Conservation (phyloP, 1,139 yeast species). For the Nakaseomyces uthaithaninus region DNA sequence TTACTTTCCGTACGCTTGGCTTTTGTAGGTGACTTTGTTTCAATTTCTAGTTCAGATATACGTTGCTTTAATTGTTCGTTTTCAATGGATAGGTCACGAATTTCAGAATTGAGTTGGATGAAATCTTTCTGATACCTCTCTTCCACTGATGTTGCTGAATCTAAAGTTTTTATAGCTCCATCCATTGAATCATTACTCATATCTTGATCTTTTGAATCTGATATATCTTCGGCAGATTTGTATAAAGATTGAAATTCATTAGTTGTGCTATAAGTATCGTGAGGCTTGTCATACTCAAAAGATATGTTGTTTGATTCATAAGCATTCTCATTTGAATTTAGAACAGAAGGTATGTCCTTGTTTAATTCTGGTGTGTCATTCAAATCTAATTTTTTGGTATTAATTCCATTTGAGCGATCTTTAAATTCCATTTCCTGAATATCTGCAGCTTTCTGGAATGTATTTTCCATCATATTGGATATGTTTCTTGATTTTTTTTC, state of each 20-base stretch:
- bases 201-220: background rate
- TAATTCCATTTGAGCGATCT: background rate
- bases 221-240: constrained; percentile 3
- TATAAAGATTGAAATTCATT: constrained; percentile 5
- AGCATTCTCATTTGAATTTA: background rate
- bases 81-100: constrained; percentile 29
- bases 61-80: constrained; percentile 31
- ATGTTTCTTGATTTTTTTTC: constrained; percentile 5
- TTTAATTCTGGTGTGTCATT: constrained; percentile 1
- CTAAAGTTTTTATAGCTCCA: background rate
- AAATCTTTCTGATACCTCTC: constrained; percentile 12
- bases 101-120: constrained; percentile 20
- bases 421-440: constrained; percentile 3
- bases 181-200: background rate
- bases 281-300: constrained; percentile 4
- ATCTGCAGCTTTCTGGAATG: constrained; percentile 3
- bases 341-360: background rate
- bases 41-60: constrained; percentile 25
- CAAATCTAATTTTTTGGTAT: background rate
- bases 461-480: constrained; percentile 4
- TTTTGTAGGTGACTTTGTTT: constrained; percentile 3
- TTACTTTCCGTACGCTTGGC: background rate
- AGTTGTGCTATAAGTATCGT: constrained; percentile 3
- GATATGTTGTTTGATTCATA: constrained; percentile 2
- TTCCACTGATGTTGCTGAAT: constrained; percentile 7